Percentiles rank a stretch among this genome's conserved stretches.
These are phyloP conservation scores for Ogataea zsoltii DNA, from an alignment of 805 yeast species.

Conservation along the genomic window DNA sequence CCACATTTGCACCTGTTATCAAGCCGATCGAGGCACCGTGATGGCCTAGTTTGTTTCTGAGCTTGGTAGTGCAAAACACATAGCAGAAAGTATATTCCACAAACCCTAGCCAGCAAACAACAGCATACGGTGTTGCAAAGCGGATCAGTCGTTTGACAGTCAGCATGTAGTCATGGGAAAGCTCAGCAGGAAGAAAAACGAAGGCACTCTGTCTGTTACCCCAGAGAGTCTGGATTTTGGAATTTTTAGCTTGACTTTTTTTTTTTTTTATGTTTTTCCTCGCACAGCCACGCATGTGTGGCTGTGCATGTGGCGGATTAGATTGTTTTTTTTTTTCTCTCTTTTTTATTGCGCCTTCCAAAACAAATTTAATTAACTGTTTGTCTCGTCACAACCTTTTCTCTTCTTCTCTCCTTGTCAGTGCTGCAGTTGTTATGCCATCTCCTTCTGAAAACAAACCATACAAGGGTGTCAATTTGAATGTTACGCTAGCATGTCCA, in stretches of 20 bases:
- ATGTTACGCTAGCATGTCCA: constrained; percentile 89
- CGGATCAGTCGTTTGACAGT: neutral
- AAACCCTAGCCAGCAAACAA: constrained; percentile 26
- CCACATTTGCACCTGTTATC: constrained; percentile 31
- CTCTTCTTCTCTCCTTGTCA: constrained; percentile 8
- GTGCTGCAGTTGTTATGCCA: constrained; percentile 15
- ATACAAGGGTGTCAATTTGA: constrained; percentile 73
- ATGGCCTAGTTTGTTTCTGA: constrained; percentile 47
- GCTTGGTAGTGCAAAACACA: constrained; percentile 26
- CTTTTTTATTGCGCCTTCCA: too few species aligned
- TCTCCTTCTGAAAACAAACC: constrained; percentile 23
- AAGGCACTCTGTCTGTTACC: too few species aligned
- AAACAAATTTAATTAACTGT: neutral
- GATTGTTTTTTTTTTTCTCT: too few species aligned
- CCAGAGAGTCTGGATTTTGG: too few species aligned
- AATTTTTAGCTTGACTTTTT: too few species aligned
- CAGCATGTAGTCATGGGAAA: neutral
- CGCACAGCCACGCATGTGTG: too few species aligned
- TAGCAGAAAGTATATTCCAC: constrained; percentile 32
- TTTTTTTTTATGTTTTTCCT: too few species aligned
- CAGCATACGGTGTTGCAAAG: constrained; percentile 14
- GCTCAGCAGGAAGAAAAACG: neutral
- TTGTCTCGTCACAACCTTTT: neutral
- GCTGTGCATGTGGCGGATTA: too few species aligned
- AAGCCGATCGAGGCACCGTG: constrained; percentile 34